phyloP scores from a whole-genome alignment of 2,329 filamentous ascomycete species.

The Epichloe brachyelytri region DNA sequence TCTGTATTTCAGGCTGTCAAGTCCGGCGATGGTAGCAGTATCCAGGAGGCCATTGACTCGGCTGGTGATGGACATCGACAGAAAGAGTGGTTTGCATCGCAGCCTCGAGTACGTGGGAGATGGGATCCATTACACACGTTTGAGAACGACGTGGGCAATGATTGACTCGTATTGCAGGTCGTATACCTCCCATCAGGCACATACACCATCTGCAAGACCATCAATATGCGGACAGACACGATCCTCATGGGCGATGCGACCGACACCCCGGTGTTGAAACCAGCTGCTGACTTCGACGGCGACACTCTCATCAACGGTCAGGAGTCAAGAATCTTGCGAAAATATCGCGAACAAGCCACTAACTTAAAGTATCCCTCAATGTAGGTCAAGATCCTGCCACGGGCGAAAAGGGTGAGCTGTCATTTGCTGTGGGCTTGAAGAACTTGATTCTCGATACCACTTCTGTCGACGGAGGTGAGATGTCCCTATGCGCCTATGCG shows the following conservation, averaged over 20 bases:
- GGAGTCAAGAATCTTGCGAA: background rate
- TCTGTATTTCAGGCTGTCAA: constrained; percentile 25
- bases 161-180: constrained; percentile 11
- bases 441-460: constrained; percentile 31
- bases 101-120: constrained; percentile 22
- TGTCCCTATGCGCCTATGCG: background rate
- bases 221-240: constrained; percentile 30
- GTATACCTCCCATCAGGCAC: constrained; percentile 31
- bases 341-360: background rate
- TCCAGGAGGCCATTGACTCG: constrained; percentile 27
- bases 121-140: background rate
- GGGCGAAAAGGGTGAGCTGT: constrained; percentile 21
- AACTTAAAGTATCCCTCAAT: background rate
- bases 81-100: constrained; percentile 26
- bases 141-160: background rate
- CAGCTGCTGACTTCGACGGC: constrained; percentile 22
- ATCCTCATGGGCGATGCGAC: constrained; percentile 33
- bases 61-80: constrained; percentile 21
- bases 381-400: constrained; percentile 21
- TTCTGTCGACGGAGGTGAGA: constrained; percentile 17
- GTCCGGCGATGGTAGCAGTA: constrained; percentile 23
- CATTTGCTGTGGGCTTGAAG: constrained; percentile 30
- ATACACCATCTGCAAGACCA: constrained; percentile 26
- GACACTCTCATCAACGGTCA: constrained; percentile 22
- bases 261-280: constrained; percentile 30